These are phyloP conservation scores for Russula ochroleuca DNA, from an alignment of 768 basidiomycete genomes.

Conservation along the genomic window DNA sequence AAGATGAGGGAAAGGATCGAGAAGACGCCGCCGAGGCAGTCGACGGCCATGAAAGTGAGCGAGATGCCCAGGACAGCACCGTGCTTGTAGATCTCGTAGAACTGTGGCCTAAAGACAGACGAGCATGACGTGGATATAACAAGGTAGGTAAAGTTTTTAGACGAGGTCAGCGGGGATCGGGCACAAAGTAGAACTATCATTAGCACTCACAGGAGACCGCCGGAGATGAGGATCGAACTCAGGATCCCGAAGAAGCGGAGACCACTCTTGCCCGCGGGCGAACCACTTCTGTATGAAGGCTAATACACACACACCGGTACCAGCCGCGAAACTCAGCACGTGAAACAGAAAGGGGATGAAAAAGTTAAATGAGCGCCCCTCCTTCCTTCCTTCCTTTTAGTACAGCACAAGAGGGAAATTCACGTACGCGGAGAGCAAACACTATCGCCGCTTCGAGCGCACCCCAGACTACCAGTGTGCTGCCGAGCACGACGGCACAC, in stretches of 20 bases:
- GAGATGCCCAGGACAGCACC: slow-evolving; percentile 66
- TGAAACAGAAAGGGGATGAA: background rate
- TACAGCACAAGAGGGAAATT: no score
- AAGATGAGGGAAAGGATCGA: slow-evolving; percentile 66
- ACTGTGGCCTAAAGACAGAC: slow-evolving; percentile 50
- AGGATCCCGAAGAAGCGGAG: slow-evolving; percentile 61
- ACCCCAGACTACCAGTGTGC: slow-evolving; percentile 44
- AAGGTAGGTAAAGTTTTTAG: background rate
- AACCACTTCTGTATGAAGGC: slow-evolving; percentile 39
- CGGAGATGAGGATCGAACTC: slow-evolving; percentile 51
- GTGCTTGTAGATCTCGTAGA: slow-evolving; percentile 66
- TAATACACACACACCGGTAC: slow-evolving; percentile 18
- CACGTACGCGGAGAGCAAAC: slow-evolving; percentile 50
- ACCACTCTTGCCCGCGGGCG: slow-evolving; percentile 31
- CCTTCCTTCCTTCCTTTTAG: no score
- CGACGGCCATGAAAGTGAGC: slow-evolving; percentile 62
- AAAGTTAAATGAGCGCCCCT: background rate
- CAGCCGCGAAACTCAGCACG: background rate
- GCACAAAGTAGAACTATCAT: background rate
- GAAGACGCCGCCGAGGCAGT: slow-evolving; percentile 67
- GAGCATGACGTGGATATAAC: background rate
- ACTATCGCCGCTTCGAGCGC: slow-evolving; percentile 58
- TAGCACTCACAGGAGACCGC: slow-evolving; percentile 41
- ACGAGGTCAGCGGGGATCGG: background rate
- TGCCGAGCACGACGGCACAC: slow-evolving; percentile 38